Base-by-base conservation (phyloP, 1,284 basidiomycete species). In the Cronartium ribicola region DNA sequence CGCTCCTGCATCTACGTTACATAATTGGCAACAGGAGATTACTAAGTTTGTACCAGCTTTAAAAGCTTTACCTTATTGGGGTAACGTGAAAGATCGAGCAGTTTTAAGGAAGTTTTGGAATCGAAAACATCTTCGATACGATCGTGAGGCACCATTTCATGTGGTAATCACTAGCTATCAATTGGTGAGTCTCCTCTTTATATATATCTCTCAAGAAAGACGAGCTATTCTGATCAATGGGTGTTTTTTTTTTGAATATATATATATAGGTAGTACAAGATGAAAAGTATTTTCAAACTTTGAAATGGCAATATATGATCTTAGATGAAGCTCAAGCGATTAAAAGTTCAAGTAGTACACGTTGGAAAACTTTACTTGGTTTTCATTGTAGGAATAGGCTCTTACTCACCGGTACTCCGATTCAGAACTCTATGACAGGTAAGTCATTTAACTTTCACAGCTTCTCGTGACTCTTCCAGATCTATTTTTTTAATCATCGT, bases 291-390 rank as follows among this genome's bases (percentile, higher is more conserved):
- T 97, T 99, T 82, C 91, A 96, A 81, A 87, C 91, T 46, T 89
- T 98, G 79, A 96, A 94, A 81, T 99, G 96, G 96, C 96, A 99
- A 83, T 99, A 98, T 81, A 98, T 98, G 96, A 88, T 99, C 75
- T 86, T 99, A 13, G 96, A 99, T 80, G 96, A 99, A 83, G 96
- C 96, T 10, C 96, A 99, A 83, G 98, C 98, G 75, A 98, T 99
- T 86, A 99, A 99, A 85, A 96, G 94, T 79, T 94, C 95, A 11
- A 88, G 90, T n/a, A 94, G 91, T 82, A 91, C 91, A 37, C 87
- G 96, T 64, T 99, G 96, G 96, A 98, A 98, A 84, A 96, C 95
- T 8, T 84, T 98, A 20, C 87, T 98, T 46, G 91, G 92, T 20
- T 93, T 98, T 83, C 92, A 95, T 76, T 98, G 96, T 81, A 88